Base-by-base conservation (phyloP, 176 grass and related monocot genomes). In the Puya raimondii region DNA sequence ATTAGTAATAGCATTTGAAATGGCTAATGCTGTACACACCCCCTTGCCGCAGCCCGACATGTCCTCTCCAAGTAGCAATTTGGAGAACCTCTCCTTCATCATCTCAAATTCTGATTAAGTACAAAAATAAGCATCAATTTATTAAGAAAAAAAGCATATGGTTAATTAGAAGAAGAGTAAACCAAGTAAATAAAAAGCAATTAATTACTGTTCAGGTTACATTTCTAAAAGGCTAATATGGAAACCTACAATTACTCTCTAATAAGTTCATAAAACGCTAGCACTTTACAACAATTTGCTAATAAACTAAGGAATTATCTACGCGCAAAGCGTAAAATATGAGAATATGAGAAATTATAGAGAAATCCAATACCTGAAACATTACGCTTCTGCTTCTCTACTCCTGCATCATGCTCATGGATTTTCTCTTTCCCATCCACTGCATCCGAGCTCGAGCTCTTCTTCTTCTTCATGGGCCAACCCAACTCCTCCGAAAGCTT, bases 11-110 rank as follows among this genome's bases (percentile, higher is more conserved):
- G 94, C 89, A 84, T 99, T 99, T 74, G 89, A 83, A 74, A 91
- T 90, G n/a, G 94, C 89, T 50, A 93, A 81, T 65, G 94, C 94
- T 0, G 89, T 93, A 75, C 90, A 99, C 67, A 93, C 94, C 63
- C 94, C 94, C 80, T 93, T 93, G 78, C 94, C 94, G 67, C 81
- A 76, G 12, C 94, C 94, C 11, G 94, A 99, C 94, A 99, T 99
- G 80, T 99, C 94, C 82, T 99, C 94, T 59, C 94, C 94, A 8
- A 99, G 89, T 49, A 99, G 72, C 82, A 99, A 80, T 80, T 99
- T 99, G 12, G 94, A 81, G 64, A 99, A 90, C 63, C 87, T 77
- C 89, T 93, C 94, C 90, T 93, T 99, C 94, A 93, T 99, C 84
- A 93, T 80, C 69, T 99, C 94, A 72, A 69, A 78, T 33, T 99